Evolutionary conservation across 768 basidiomycete genomes (phyloP), one percentile per base, ranked within the genome.

Genomic region (Lactifluus rugatus): DNA sequence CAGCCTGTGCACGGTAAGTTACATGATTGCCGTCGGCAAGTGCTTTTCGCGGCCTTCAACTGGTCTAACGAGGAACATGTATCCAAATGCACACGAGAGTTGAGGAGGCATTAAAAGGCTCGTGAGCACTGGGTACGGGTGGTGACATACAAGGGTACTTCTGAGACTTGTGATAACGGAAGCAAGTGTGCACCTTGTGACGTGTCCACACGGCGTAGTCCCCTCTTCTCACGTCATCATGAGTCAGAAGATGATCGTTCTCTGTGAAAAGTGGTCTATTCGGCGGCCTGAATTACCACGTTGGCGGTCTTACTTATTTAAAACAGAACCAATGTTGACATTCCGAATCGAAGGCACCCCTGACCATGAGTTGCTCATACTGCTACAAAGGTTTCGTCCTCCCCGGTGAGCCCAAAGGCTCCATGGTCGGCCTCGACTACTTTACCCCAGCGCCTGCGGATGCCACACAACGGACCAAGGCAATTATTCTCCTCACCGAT

Each of bases 401-500:
- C 8, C 68, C 73, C 2, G 78, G 77, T 48, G 73, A 77, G 57
- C 78, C 79, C 6, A 71, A 61, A 0, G 81, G 82, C 11, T 63
- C 62, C 1, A 58, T 76, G 50, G 65, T 71, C 1, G 70, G 73
- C 34, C 75, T 72, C 9, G 74, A 77, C 44, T 83, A 81, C 67
- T 74, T 78, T 48, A 66, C 70, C 56, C 66, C 75, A 2, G 72
- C 67, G 26, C 56, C 56, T 23, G 63, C 6, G 16, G 52, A 48
- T 23, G 45, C 66, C 61, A 28, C 46, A 46, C 3, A 57, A 26
- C 28, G 57, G 10, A 72, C 71, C 34, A 69, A 70, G 21, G 78
- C 80, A 5, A 70, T 85, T 17, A 65, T 85, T 19, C 66, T 83
- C 6, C 69, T 83, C 31, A 82, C 78, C 0, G 82, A 85, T 60